These are phyloP conservation scores for Umbelopsis isabellina DNA, from an alignment of 192 early-diverging fungal genomes.

Conservation along the genomic window DNA sequence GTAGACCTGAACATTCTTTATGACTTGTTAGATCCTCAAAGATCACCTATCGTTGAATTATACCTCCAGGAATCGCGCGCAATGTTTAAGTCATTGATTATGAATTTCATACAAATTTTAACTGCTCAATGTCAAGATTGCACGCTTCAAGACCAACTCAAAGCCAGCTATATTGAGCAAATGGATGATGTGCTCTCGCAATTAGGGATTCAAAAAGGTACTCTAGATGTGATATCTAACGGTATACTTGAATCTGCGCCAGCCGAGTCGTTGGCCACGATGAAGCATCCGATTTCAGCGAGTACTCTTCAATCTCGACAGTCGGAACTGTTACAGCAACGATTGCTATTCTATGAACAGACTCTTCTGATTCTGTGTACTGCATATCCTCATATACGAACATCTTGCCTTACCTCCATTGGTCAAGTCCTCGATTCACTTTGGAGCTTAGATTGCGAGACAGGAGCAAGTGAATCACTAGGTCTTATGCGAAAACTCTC, in stretches of 20 bases:
- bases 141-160: background rate
- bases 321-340: too few relatives aligned
- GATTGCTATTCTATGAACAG: too few relatives aligned
- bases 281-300: too few relatives aligned
- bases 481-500: background rate
- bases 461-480: background rate
- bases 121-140: background rate
- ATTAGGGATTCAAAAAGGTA: too few relatives aligned
- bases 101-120: constrained; percentile 15
- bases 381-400: background rate
- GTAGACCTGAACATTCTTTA: constrained; percentile 18
- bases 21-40: constrained; percentile 19
- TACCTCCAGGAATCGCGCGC: background rate
- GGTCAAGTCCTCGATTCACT: background rate
- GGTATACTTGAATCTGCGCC: too few relatives aligned
- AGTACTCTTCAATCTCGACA: too few relatives aligned
- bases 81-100: background rate
- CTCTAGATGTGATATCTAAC: too few relatives aligned
- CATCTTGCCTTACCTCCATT: background rate
- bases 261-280: too few relatives aligned
- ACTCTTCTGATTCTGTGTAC: background rate
- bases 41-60: constrained; percentile 23
- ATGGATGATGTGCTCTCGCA: background rate
- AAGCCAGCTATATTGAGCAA: background rate
- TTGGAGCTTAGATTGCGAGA: background rate